Evolutionary conservation across 2,329 filamentous ascomycete genomes (phyloP), one percentile per base, ranked within the genome.

Genomic region (Paracamarosporium sp.): DNA sequence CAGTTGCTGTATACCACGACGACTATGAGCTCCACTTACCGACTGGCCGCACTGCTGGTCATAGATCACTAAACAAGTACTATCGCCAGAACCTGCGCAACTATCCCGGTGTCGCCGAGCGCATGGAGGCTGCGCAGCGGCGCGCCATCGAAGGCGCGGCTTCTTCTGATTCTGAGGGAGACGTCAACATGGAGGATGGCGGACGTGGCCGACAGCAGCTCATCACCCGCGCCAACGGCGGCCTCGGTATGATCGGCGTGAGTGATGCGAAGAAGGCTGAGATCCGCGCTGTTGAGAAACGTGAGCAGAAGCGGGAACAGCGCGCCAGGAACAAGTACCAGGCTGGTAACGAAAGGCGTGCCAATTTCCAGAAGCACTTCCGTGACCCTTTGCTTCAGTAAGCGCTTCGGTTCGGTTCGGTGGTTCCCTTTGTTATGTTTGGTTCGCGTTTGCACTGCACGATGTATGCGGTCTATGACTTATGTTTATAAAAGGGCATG

Each of bases 1-100:
- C 86, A 53, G 86, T 90, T 61, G 88, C 92, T 35, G 91, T 92
- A 22, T 97, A 96, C 76, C 89, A 96, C 71, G 92, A 96, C 67
- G 95, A 99, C 43, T 93, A 92, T 70, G 95, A 98, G 77, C 85
- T 99, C 52, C 93, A 99, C 72, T 86, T 99, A 12, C 95, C 95
- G 1, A 92, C 90, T 4, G 95, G 95, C 52, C 90, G 91, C 60
- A 90, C 91, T 7, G 93, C 96, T 35, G 95, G 95, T 36, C 95
- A 99, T 76, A 88, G 95, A 46, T 95, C 92, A 7, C 80, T 97
- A 53, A 90, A 91, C 72, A 88, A 86, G 66, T 98, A 98, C 79
- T 99, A 88, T 81, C 89, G 92, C 58, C 95, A 99, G 80, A 98
- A 98, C 78, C 83, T 99, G 41, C 88, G 90, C 77, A 91, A 87